Evolutionary conservation across 2,329 filamentous ascomycete genomes (phyloP).

Genomic region (Pyrenochaeta sp.): DNA sequence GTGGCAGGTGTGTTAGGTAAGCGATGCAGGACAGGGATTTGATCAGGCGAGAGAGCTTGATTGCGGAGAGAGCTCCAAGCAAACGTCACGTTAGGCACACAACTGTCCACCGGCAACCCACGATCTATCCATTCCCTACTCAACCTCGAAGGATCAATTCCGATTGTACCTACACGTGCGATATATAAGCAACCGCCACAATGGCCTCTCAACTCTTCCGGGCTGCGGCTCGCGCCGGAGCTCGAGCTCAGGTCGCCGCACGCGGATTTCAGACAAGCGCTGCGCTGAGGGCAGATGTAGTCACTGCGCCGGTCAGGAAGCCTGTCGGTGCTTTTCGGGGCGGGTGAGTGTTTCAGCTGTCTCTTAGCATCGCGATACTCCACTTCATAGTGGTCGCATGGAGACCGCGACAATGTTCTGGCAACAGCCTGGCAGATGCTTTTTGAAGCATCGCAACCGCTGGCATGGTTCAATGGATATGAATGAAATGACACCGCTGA

Average conservation of each 20-base stretch:
- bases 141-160: not conserved
- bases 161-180: not conserved
- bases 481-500: slow-evolving; percentile 1
- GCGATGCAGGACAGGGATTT: not conserved
- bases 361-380: not conserved
- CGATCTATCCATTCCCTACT: not conserved
- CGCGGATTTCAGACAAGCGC: slow-evolving; percentile 54
- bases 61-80: not conserved
- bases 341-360: slow-evolving; percentile 63
- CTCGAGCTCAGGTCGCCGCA: slow-evolving; percentile 22
- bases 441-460: no score
- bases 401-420: not conserved
- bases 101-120: slow-evolving; percentile 2
- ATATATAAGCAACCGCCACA: not conserved
- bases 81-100: slow-evolving; percentile 1
- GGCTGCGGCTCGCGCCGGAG: slow-evolving; percentile 49
- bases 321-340: slow-evolving; percentile 76
- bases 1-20: not conserved
- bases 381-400: not conserved
- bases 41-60: not conserved
- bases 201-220: slow-evolving; percentile 58
- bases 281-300: slow-evolving; percentile 40
- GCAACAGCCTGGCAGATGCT: not conserved
- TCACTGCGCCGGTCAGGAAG: slow-evolving; percentile 63
- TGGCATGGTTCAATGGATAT: no score